phyloP scores from a whole-genome alignment of 768 basidiomycete species.

The Steccherinum ochraceum region DNA sequence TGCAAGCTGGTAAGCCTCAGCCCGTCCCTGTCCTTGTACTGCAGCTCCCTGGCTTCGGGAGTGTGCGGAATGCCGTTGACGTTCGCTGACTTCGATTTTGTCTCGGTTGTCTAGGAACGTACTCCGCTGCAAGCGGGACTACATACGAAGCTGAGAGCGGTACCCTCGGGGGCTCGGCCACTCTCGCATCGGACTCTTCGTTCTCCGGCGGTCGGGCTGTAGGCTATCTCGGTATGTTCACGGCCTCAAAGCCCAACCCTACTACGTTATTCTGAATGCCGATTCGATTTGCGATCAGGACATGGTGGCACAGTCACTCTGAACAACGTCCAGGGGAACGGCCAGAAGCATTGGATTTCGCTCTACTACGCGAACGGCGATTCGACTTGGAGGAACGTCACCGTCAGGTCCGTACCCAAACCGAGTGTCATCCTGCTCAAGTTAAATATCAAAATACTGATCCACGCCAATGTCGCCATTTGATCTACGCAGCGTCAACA shows the following conservation, averaged over 20 bases:
- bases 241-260: too few relatives aligned
- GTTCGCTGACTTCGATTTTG: too few relatives aligned
- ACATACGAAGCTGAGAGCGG: conserved; percentile 53
- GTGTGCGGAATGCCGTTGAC: background rate
- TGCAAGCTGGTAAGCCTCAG: conserved; percentile 34
- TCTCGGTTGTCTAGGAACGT: conserved; percentile 33
- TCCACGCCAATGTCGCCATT: background rate
- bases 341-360: conserved; percentile 51
- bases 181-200: conserved; percentile 32
- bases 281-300: conserved; percentile 25
- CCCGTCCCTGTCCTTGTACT: too few relatives aligned
- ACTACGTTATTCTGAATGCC: background rate
- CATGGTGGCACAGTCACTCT: conserved; percentile 53
- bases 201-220: conserved; percentile 50
- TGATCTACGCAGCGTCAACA: conserved; percentile 44
- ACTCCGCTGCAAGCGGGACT: conserved; percentile 41
- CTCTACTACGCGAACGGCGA: conserved; percentile 59
- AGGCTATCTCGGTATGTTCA: conserved; percentile 44
- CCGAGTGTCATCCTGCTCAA: background rate
- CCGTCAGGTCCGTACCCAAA: conserved; percentile 39
- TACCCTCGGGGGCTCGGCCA: conserved; percentile 40
- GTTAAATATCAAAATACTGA: background rate
- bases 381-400: conserved; percentile 52
- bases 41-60: background rate
- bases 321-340: conserved; percentile 49